Evolutionary conservation across 768 basidiomycete species (phyloP).

Genomic region (Pulveroboletus sp.): DNA sequence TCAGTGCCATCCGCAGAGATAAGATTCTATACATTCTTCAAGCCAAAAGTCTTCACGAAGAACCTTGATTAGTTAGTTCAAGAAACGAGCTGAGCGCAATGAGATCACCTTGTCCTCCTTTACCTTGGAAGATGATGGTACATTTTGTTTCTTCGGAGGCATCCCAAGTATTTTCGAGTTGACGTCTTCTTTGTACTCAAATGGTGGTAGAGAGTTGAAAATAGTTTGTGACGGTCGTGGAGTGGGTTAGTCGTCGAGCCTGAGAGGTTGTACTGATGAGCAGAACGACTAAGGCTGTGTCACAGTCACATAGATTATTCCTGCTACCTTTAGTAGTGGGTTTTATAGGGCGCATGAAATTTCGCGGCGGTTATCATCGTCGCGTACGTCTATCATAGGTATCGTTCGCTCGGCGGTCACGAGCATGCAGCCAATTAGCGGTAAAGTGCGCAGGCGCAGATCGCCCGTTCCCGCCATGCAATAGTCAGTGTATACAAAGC

Average conservation of each 20-base stretch:
- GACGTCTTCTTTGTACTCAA: not conserved
- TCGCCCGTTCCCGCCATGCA: too few relatives aligned
- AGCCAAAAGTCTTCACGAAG: slow-evolving; percentile 67
- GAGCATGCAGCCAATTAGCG: too few relatives aligned
- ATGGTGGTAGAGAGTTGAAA: not conserved
- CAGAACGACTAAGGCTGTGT: too few relatives aligned
- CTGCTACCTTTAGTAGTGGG: too few relatives aligned
- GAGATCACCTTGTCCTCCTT: slow-evolving; percentile 75
- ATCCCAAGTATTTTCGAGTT: slow-evolving; percentile 34
- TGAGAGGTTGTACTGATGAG: too few relatives aligned
- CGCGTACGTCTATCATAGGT: too few relatives aligned
- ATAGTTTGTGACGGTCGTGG: not conserved
- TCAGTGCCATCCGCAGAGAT: slow-evolving; percentile 4
- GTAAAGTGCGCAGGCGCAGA: too few relatives aligned
- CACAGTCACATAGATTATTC: slow-evolving; percentile 4
- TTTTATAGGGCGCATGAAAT: too few relatives aligned
- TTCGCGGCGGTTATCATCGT: too few relatives aligned
- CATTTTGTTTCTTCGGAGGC: slow-evolving; percentile 78
- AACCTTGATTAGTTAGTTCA: slow-evolving; percentile 30
- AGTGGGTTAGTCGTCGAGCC: too few relatives aligned
- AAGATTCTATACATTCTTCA: slow-evolving; percentile 70
- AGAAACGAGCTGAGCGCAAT: slow-evolving; percentile 8
- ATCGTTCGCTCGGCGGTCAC: too few relatives aligned
- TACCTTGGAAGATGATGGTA: slow-evolving; percentile 57
- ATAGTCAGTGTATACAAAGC: too few relatives aligned